Evolutionary conservation across 2,329 filamentous ascomycete species (phyloP).

Genomic region (Fusarium oxysporum): DNA sequence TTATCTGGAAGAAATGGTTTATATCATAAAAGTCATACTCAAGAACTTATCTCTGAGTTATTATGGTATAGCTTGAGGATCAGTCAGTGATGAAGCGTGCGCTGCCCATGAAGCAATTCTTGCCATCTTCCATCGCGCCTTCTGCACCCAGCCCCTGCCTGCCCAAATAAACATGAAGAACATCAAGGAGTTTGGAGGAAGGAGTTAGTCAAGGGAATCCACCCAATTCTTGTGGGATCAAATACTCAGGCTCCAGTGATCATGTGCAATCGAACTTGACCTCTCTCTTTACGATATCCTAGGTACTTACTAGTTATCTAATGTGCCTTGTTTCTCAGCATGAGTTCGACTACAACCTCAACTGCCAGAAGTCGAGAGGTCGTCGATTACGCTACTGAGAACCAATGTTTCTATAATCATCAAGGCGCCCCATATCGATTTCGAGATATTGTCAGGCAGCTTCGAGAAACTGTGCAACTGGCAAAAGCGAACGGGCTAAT

Average conservation of each 20-base stretch:
- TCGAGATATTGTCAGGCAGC: slow-evolving; percentile 30
- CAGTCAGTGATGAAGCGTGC: neutral
- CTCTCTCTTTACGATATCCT: neutral
- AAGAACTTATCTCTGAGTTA: neutral
- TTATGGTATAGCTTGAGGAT: too few species aligned
- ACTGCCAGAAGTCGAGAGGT: slow-evolving; percentile 22
- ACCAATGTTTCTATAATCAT: slow-evolving; percentile 46
- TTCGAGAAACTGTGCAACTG: slow-evolving; percentile 29
- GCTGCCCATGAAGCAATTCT: neutral
- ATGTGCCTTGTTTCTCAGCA: neutral
- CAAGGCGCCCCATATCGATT: slow-evolving; percentile 45
- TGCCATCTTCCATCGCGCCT: neutral
- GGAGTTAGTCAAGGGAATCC: neutral
- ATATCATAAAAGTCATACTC: neutral
- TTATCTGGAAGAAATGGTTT: neutral
- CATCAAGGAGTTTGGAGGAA: neutral
- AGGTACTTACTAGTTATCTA: neutral
- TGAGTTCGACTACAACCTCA: slow-evolving; percentile 8
- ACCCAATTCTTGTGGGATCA: neutral
- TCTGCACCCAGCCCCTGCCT: neutral
- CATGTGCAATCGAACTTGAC: neutral
- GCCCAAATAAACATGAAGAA: neutral
- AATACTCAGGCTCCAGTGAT: neutral
- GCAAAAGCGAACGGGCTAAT: slow-evolving; percentile 33
- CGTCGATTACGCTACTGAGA: slow-evolving; percentile 43